Evolutionary conservation across 1,284 basidiomycete genomes (phyloP).

Genomic region (Austroboletus novae-zelandiae): DNA sequence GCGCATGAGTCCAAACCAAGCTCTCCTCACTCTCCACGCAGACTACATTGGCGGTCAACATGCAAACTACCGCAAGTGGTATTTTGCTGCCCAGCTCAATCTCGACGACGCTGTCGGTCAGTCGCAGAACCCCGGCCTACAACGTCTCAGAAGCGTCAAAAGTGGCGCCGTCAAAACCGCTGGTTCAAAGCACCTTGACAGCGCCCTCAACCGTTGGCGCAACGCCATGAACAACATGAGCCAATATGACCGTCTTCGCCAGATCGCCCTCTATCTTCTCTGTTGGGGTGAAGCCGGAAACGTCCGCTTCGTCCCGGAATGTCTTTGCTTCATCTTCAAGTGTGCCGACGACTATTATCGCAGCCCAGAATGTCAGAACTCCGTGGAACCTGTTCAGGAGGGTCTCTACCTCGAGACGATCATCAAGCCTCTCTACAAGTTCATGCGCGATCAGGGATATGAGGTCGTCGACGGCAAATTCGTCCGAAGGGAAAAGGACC

Average conservation of each 20-base stretch:
- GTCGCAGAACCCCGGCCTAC: slow-evolving; percentile 89
- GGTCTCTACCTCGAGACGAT: slow-evolving; percentile 92
- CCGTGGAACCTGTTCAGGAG: slow-evolving; percentile 91
- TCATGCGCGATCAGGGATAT: slow-evolving; percentile 97
- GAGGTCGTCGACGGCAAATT: slow-evolving; percentile 96
- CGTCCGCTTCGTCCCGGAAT: slow-evolving; percentile 95
- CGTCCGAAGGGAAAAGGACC: slow-evolving; percentile 91
- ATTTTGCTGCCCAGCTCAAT: slow-evolving; percentile 98
- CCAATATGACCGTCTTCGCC: slow-evolving; percentile 95
- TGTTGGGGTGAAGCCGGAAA: slow-evolving; percentile 99
- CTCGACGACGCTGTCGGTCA: slow-evolving; percentile 98
- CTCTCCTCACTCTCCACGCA: slow-evolving; percentile 92
- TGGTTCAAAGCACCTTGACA: slow-evolving; percentile 86
- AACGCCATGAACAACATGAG: slow-evolving; percentile 99
- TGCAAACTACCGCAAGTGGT: slow-evolving; percentile 98
- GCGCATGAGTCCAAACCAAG: slow-evolving; percentile 98
- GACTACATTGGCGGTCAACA: slow-evolving; percentile 98
- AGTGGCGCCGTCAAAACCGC: slow-evolving; percentile 50
- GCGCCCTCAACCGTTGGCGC: slow-evolving; percentile 91
- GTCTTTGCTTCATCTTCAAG: slow-evolving; percentile 99
- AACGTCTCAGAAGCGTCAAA: slow-evolving; percentile 85
- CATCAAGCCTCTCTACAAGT: slow-evolving; percentile 93
- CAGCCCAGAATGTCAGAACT: slow-evolving; percentile 96
- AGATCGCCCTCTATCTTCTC: slow-evolving; percentile 92
- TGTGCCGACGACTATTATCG: slow-evolving; percentile 99